phyloP scores from a whole-genome alignment of 78 protist species.

The Dictyostelium discoideum region DNA sequence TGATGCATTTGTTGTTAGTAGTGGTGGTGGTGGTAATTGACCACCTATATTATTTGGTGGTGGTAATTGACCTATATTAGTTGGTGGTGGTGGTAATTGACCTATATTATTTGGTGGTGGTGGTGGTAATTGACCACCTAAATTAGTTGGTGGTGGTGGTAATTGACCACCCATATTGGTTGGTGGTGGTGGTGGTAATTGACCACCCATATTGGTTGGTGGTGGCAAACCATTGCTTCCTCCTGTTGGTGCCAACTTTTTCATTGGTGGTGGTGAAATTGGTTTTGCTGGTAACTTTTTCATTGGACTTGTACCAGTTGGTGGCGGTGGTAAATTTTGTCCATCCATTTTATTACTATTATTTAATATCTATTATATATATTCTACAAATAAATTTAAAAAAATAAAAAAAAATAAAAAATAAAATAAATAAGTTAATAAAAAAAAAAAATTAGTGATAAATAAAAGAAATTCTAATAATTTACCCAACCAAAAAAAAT shows the following conservation, averaged over 20 bases:
- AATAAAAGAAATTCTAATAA: neutral
- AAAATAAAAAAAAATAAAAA: neutral
- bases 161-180: neutral
- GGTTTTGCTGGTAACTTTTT: conserved; percentile 37
- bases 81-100: conserved; percentile 27
- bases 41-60: neutral
- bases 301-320: neutral
- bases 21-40: neutral
- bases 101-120: conserved; percentile 5
- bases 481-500: neutral
- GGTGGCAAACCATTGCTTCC: neutral
- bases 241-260: neutral
- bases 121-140: no score
- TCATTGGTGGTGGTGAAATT: neutral
- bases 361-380: neutral
- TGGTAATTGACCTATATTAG: neutral
- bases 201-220: neutral
- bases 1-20: neutral
- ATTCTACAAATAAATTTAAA: neutral
- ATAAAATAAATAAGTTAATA: neutral
- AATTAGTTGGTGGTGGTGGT: conserved; percentile 3
- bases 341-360: conserved; percentile 11
- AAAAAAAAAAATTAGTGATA: no score
- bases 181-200: conserved; percentile 15
- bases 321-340: neutral